Conservation (phyloP, 495 filamentous ascomycete species). For the Entonaema liquescens region DNA sequence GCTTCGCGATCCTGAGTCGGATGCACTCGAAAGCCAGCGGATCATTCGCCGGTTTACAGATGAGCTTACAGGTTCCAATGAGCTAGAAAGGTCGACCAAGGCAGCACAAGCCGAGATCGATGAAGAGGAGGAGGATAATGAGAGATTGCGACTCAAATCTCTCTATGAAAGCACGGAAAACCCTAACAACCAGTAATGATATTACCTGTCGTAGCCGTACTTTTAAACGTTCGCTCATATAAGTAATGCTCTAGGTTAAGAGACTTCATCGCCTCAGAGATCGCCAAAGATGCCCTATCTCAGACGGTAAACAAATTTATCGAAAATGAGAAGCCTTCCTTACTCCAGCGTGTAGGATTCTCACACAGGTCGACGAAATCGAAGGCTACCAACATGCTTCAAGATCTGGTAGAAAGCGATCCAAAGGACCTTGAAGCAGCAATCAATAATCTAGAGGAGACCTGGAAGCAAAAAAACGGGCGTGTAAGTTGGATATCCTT, state of each 20-base stretch:
- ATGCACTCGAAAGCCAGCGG: not conserved
- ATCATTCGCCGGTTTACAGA: conserved; percentile 14
- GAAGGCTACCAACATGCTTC: conserved; percentile 2
- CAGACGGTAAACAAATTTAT: conserved; percentile 12
- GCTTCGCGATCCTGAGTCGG: not conserved
- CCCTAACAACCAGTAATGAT: conserved; percentile 2
- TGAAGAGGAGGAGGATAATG: not conserved
- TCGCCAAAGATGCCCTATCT: conserved; percentile 1
- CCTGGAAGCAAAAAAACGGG: conserved; percentile 14
- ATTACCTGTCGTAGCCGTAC: not conserved
- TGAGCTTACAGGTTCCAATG: conserved; percentile 4
- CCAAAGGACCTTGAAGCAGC: not conserved
- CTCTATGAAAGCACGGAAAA: conserved; percentile 3
- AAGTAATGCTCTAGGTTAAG: not conserved
- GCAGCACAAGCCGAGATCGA: conserved; percentile 11
- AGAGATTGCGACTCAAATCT: not conserved
- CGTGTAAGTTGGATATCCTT: not conserved
- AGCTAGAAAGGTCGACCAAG: conserved; percentile 8
- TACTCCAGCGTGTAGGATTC: conserved; percentile 12
- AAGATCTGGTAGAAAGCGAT: conserved; percentile 4
- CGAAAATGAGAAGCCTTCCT: conserved; percentile 10
- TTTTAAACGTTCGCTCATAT: not conserved
- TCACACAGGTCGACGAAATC: conserved; percentile 4
- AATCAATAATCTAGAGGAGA: conserved; percentile 4
- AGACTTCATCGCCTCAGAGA: conserved; percentile 7